Evolutionary conservation across 2,329 filamentous ascomycete genomes (phyloP), one percentile per base, ranked within the genome.

Genomic region (Beauveria varroae): DNA sequence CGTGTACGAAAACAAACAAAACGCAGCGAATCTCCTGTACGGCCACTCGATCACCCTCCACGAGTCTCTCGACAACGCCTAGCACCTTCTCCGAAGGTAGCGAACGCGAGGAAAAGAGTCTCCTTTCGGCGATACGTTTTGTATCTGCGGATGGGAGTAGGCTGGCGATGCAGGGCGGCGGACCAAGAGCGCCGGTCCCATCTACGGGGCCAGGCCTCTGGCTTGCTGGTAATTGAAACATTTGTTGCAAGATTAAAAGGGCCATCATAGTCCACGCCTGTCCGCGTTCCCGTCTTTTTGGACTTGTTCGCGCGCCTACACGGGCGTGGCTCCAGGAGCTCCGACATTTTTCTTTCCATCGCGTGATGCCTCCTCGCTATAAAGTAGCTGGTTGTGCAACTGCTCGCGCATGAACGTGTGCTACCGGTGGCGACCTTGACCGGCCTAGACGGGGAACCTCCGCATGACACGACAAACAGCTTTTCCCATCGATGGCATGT

Each of bases 181-280:
- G 56, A 14, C 56, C 18, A 28, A 16, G 41, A 46, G 30, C 14
- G 41, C 44, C 40, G 57, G 57, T 57, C 64, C 63, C 62, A 60
- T 59, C 26, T 28, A 34, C 49, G 26, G 24, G 43, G 26, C 18
- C 37, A 12, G 44, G 18, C 57, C 55, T 59, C 64, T 46, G 37
- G 63, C 28, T 28, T 47, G 63, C 51, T 20, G 41, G 52, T 68
- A 60, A 64, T 61, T 62, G 55, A 62, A 58, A 59, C 57, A 51
- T 62, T 61, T 67, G 72, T 71, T 80, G 78, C 79, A 67, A 81
- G 74, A 81, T 67, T 58, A 66, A 71, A 68, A 72, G 79, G 78
- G 74, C 78, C 78, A 79, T 81, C 79, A 81, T 81, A 81, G 79
- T 81, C 79, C 79, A 69, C 72, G 78, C 72, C 78, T 72, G 75